A percentile compares a stretch with the other conserved stretches of the same genome.
Evolutionary conservation across 140 eudicot genomes (phyloP).

Genomic region (Senecio squalidus): DNA sequence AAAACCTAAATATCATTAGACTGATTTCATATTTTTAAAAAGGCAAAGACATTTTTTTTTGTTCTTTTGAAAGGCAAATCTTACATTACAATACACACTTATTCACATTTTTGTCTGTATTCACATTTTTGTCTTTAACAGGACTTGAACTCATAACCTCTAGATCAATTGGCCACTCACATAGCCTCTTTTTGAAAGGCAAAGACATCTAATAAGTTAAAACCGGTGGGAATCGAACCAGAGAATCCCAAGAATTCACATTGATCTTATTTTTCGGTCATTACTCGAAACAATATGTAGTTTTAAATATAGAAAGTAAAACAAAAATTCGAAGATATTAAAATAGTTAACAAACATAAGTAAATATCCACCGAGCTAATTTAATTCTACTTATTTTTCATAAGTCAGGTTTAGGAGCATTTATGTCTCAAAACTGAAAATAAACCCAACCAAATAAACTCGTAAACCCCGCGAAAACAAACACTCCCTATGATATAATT

Average conservation of each 20-base stretch:
- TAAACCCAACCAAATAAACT: no score
- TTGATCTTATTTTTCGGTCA: not conserved
- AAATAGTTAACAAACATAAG: not conserved
- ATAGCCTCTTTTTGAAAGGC: not conserved
- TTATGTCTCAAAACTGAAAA: no score
- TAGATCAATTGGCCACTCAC: no score
- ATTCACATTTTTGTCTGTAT: no score
- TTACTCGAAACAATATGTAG: no score
- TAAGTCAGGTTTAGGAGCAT: no score
- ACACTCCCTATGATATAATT: no score
- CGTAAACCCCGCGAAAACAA: no score
- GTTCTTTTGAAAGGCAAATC: not conserved
- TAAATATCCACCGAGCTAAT: no score
- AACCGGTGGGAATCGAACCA: no score
- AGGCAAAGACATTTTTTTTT: not conserved
- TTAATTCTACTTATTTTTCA: no score
- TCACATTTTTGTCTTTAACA: not conserved
- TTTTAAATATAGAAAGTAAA: not conserved
- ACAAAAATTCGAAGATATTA: not conserved
- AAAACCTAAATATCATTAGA: not conserved
- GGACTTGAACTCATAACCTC: not conserved
- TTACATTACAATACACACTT: not conserved
- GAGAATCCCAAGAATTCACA: no score
- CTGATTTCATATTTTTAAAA: not conserved
- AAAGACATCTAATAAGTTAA: not conserved